Conservation (phyloP, 2,329 filamentous ascomycete species). For the Exserohilum rostratum region DNA sequence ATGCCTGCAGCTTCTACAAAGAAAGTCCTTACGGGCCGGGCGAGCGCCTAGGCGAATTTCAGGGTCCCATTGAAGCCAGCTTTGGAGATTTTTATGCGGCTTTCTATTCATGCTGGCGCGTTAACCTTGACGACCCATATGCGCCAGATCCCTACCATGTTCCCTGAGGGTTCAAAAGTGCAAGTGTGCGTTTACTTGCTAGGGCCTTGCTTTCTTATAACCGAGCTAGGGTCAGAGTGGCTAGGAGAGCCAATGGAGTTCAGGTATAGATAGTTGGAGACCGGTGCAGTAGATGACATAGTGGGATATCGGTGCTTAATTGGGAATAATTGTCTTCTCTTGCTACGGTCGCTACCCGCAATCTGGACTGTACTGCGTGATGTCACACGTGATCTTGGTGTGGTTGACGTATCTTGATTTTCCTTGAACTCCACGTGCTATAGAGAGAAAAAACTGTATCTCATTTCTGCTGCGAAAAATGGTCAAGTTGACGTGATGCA, state of each 20-base stretch:
- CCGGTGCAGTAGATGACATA: neutral
- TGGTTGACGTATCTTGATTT: neutral
- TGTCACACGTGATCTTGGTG: neutral
- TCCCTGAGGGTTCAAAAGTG: neutral
- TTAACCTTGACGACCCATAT: neutral
- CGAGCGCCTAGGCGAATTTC: conserved; percentile 9
- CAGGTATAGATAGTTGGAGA: too few species aligned
- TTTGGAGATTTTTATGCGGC: conserved; percentile 13
- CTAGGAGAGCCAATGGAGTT: too few species aligned
- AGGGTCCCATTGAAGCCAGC: conserved; percentile 2
- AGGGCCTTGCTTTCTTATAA: too few species aligned
- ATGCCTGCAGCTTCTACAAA: conserved; percentile 15
- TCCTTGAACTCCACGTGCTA: too few species aligned
- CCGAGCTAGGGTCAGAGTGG: too few species aligned
- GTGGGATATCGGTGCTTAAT: neutral
- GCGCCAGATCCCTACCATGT: too few species aligned
- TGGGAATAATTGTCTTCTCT: neutral
- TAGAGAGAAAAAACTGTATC: too few species aligned
- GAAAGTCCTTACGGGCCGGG: conserved; percentile 5
- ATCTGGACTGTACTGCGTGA: neutral
- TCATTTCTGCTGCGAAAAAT: neutral
- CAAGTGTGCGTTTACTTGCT: neutral
- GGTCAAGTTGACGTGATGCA: neutral
- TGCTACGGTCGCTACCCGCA: neutral
- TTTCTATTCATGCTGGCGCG: conserved; percentile 13